Evolutionary conservation across 1,284 basidiomycete species (phyloP).

Genomic region (Marasmius oreades): DNA sequence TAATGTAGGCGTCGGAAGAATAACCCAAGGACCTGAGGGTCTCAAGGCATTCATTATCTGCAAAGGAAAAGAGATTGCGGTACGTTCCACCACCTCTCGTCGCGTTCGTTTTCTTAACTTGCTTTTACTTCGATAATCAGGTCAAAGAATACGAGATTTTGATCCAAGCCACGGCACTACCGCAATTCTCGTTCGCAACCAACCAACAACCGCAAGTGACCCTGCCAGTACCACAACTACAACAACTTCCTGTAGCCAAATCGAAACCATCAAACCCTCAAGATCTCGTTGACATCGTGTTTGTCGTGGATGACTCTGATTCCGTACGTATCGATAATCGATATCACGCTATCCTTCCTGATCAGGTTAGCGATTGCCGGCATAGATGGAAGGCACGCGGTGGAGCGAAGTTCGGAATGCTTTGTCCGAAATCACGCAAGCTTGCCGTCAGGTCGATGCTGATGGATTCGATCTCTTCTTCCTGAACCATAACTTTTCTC

Average conservation of each 20-base stretch:
- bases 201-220: not conserved
- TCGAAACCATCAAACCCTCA: not conserved
- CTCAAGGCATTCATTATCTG: not conserved
- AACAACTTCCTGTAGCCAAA: not conserved
- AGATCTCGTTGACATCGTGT: constrained; percentile 17
- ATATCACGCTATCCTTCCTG: too few relatives aligned
- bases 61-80: not conserved
- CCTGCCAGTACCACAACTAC: not conserved
- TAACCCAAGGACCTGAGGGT: not conserved
- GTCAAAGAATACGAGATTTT: not conserved
- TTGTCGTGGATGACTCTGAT: constrained; percentile 28
- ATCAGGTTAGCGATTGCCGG: not conserved
- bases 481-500: constrained; percentile 20
- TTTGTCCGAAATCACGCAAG: constrained; percentile 24
- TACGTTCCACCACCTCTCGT: not conserved
- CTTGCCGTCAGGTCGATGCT: constrained; percentile 23
- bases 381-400: constrained; percentile 18
- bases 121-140: not conserved
- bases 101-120: not conserved
- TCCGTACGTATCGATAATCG: constrained; percentile 24
- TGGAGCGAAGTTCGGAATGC: constrained; percentile 27
- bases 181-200: not conserved
- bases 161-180: not conserved
- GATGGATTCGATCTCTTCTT: constrained; percentile 25
- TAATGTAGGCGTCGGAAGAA: not conserved